These are phyloP conservation scores for Pythium guiyangense DNA, from an alignment of 352 stramenopile species.

Conservation along the genomic window DNA sequence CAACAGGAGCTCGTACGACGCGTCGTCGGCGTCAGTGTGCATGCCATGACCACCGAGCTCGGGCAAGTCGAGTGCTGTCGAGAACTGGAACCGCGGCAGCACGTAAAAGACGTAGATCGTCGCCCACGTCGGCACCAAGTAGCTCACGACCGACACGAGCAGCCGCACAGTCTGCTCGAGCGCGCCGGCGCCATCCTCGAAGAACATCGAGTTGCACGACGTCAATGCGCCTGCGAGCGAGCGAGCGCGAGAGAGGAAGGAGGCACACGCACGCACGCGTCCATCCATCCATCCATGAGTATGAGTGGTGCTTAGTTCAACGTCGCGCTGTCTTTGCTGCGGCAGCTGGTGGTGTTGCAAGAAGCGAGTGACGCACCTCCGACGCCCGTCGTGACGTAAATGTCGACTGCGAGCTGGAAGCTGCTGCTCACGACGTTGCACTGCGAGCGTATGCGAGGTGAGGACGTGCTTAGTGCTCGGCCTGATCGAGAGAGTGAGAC, in stretches of 20 bases:
- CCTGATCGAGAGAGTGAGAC: slow-evolving; percentile 4
- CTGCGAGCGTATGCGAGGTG: slow-evolving; percentile 13
- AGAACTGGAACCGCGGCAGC: slow-evolving; percentile 60
- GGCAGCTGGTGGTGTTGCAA: too few species aligned
- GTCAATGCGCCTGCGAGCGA: slow-evolving; percentile 17
- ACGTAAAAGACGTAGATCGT: slow-evolving; percentile 72
- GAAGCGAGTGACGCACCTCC: slow-evolving; percentile 20
- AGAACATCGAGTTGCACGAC: slow-evolving; percentile 69
- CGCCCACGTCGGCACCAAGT: slow-evolving; percentile 60
- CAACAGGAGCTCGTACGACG: slow-evolving; percentile 27
- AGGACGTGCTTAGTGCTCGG: not conserved
- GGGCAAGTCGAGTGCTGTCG: slow-evolving; percentile 49
- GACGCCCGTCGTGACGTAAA: slow-evolving; percentile 55
- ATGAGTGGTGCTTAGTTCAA: slow-evolving; percentile 3
- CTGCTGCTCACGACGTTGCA: slow-evolving; percentile 61
- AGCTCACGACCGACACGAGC: slow-evolving; percentile 41
- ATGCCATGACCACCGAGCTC: slow-evolving; percentile 19
- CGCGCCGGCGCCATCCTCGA: slow-evolving; percentile 47
- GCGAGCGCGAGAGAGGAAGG: not conserved
- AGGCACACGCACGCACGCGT: not conserved
- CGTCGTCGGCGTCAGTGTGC: slow-evolving; percentile 3
- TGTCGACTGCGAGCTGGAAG: slow-evolving; percentile 51
- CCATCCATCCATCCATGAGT: too few species aligned
- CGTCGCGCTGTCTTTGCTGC: slow-evolving; percentile 9
- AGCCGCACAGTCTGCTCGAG: slow-evolving; percentile 56